A percentile compares a stretch with the other conserved stretches of the same genome.
Evolutionary conservation across 495 filamentous ascomycete genomes (phyloP).

Genomic region (Trichoderma reesei): DNA sequence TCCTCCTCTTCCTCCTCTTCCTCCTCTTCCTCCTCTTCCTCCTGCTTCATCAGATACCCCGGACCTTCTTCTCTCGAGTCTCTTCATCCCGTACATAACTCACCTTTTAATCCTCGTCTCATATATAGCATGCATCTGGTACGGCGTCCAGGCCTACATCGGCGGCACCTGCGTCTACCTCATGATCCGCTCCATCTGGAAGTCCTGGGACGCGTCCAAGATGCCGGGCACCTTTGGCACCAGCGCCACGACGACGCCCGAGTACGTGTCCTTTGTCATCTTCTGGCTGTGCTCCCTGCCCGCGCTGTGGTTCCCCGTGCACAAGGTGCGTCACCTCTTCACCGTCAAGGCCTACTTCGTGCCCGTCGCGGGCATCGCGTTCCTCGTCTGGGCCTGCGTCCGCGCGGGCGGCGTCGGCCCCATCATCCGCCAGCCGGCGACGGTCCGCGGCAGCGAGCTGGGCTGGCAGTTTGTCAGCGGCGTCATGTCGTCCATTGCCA

Average conservation of each 20-base stretch:
- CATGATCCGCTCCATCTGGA: slow-evolving; percentile 80
- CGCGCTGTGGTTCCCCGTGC: slow-evolving; percentile 74
- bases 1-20: too few species aligned
- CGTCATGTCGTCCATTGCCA: slow-evolving; percentile 83
- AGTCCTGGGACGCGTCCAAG: slow-evolving; percentile 36
- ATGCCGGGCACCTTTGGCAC: slow-evolving; percentile 59
- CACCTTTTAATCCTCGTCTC: too few species aligned
- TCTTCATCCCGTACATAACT: neutral
- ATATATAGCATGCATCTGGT: slow-evolving; percentile 77
- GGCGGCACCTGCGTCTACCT: slow-evolving; percentile 72
- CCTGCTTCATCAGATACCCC: too few species aligned
- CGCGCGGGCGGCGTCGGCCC: slow-evolving; percentile 78
- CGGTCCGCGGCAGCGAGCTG: slow-evolving; percentile 54
- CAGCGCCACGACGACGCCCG: slow-evolving; percentile 62
- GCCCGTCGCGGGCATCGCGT: slow-evolving; percentile 71
- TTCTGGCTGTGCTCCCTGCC: slow-evolving; percentile 78
- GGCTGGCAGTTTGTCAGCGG: slow-evolving; percentile 76
- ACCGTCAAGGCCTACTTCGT: slow-evolving; percentile 85
- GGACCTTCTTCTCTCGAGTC: neutral
- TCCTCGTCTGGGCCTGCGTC: slow-evolving; percentile 84
- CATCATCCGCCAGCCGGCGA: slow-evolving; percentile 63
- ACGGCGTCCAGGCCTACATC: slow-evolving; percentile 80
- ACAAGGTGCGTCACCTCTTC: slow-evolving; percentile 76
- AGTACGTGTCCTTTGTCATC: slow-evolving; percentile 72
- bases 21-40: too few species aligned